Evolutionary conservation across 805 yeast species (phyloP), one percentile per base, ranked within the genome.

Genomic region (Tetrapisispora pingtungensis): DNA sequence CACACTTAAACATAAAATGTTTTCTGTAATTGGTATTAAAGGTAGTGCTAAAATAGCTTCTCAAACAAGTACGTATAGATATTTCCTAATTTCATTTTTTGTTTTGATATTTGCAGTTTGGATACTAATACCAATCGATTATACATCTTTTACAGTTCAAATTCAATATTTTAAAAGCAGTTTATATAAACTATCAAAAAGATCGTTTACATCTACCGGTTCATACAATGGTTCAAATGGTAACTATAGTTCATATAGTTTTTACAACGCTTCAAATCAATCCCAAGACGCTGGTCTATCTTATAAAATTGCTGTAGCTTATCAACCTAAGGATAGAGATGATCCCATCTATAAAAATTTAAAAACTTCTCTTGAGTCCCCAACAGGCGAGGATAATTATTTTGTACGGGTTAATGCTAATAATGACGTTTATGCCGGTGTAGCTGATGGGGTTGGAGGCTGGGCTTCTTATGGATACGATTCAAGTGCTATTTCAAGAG

Each of bases 361-460:
- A 34, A 49, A 62, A 55, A 55, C 55, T 24, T 54, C 58, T 14
- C 45, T 67, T 8, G 67, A 69, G 4, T 82, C 88, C 6, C 78
- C 84, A 5, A 73, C 86, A 2, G 94, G 94, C 4, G 94, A 84
- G 57, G 94, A 84, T 57, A 84, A 81, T 57, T 78, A 71, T 53
- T 77, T 84, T 46, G 68, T 80, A 24, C 70, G 77, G 8, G 12
- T 24, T 17, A 65, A 65, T 26, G 45, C 51, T 4, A 49, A 53
- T 1, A 46, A 47, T 10, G 61, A 57, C 31, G 49, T 81, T 0
- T 75, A 82, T 4, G 71, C 80, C n/a, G 94, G 90, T 19, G 93
- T 84, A 3, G 83, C 96, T 6, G 98, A 90, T 65, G 98, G 98
- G 13, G 97, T 93, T 4, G 97, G 97, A 14, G 97, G 97, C 3